Evolutionary conservation across 2,329 filamentous ascomycete species (phyloP), one percentile per base, ranked within the genome.

Genomic region (Curvularia verruculosa): DNA sequence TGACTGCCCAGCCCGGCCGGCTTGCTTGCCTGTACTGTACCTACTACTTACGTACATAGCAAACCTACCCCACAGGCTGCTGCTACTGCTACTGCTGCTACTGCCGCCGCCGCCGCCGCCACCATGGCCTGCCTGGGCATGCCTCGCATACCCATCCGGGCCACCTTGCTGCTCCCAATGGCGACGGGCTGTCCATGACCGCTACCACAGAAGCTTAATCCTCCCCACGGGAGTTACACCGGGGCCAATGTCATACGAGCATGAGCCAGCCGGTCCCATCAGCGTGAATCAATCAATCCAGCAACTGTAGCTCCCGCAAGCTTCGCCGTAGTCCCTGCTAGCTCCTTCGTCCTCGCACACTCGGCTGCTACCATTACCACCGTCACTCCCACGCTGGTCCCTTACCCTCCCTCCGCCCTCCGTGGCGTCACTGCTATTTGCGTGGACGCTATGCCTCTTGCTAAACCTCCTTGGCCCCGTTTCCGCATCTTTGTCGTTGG

Each of bases 211-310:
- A 69, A 51, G 66, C 66, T 70, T 66, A 61, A n/a, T n/a, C n/a
- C 66, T 70, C 64, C 64, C 68, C 68, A 72, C 67, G 67, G 67
- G 67, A 74, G 73, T 75, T 72, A 71, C 71, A 73, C 70, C 60
- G 71, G 71, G 72, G 72, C 74, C 70, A n/a, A 75, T 76, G 72
- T 72, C 72, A 75, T 72, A 75, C 72, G 72, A 74, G 69, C 68
- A 65, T 61, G 66, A 68, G 66, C 70, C 67, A 69, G 60, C 65
- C 59, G 59, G 59, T 62, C 56, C 64, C 66, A 64, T 70, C 69
- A 67, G 66, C 67, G 66, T 67, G 64, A 70, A 70, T 68, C 73
- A 69, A 61, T 68, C 63, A 64, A 62, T 70, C 68, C 64, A 60
- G 63, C 58, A 52, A 41, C 55, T 70, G 64, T 73, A 77, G 74